A percentile compares a stretch with the other conserved stretches of the same genome.
These are phyloP conservation scores for Candida stauntonica DNA, from an alignment of 805 yeast species.

Conservation along the genomic window DNA sequence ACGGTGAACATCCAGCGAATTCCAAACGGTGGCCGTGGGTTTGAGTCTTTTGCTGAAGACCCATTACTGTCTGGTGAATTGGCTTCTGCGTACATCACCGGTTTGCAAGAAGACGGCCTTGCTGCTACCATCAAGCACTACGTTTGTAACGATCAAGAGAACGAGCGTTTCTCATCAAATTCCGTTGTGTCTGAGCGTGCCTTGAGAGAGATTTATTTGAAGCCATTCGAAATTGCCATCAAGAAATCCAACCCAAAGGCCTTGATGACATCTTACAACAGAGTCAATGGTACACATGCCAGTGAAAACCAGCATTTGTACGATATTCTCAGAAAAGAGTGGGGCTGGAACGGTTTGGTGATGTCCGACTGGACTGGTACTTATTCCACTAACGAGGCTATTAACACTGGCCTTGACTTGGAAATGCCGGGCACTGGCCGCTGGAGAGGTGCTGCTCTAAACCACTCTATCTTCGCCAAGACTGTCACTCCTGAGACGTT, in stretches of 20 bases:
- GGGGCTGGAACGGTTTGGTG: conserved; percentile 50
- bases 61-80: conserved; percentile 42
- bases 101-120: conserved; percentile 46
- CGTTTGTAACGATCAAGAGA: conserved; percentile 58
- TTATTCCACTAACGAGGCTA: conserved; percentile 40
- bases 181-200: conserved; percentile 52
- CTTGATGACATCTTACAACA: conserved; percentile 59
- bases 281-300: conserved; percentile 54
- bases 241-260: conserved; percentile 46
- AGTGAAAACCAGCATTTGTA: conserved; percentile 39
- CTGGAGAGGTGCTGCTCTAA: conserved; percentile 37
- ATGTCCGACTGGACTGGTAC: conserved; percentile 67
- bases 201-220: conserved; percentile 55
- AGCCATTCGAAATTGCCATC: conserved; percentile 57
- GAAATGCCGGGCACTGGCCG: conserved; percentile 63
- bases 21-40: conserved; percentile 59
- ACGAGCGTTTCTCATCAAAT: conserved; percentile 44
- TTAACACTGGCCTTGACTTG: conserved; percentile 53
- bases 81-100: conserved; percentile 44
- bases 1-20: conserved; percentile 47
- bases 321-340: conserved; percentile 46
- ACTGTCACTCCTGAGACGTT: conserved; percentile 37
- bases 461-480: conserved; percentile 33
- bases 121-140: conserved; percentile 55
- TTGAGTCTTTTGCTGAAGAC: conserved; percentile 58